Evolutionary conservation across 2,329 filamentous ascomycete species (phyloP).

Genomic region (Berkeleyomyces rouxiae): DNA sequence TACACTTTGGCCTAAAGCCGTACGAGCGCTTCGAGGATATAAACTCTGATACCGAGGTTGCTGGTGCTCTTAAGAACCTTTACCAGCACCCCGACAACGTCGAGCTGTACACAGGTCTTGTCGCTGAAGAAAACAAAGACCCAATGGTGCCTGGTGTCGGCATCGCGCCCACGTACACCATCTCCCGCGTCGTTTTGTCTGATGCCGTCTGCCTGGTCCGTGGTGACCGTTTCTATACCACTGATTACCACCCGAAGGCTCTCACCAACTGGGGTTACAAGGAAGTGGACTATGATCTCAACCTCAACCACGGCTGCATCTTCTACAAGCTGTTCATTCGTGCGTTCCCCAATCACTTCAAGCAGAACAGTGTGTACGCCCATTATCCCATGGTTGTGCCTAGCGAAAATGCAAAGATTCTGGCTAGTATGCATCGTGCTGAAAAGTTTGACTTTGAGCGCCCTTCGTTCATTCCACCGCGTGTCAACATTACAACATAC

Average conservation of each 20-base stretch:
- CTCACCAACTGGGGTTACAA: constrained; percentile 75
- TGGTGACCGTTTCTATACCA: constrained; percentile 63
- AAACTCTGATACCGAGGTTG: constrained; percentile 57
- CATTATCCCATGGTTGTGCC: constrained; percentile 62
- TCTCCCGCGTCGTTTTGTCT: constrained; percentile 58
- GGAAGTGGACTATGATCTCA: constrained; percentile 55
- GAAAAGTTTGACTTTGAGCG: constrained; percentile 53
- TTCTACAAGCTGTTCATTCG: constrained; percentile 72
- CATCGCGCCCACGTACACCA: constrained; percentile 59
- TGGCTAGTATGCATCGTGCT: constrained; percentile 48
- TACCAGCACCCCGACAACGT: constrained; percentile 68
- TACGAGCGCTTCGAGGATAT: constrained; percentile 71
- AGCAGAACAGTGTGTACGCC: constrained; percentile 61
- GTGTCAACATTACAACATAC: constrained; percentile 43
- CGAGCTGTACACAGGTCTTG: constrained; percentile 64
- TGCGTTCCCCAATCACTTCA: constrained; percentile 64
- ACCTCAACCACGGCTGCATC: constrained; percentile 63
- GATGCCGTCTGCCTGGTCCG: constrained; percentile 66
- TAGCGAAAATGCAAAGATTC: constrained; percentile 52
- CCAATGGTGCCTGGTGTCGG: constrained; percentile 61
- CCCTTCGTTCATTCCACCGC: constrained; percentile 34
- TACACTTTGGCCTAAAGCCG: constrained; percentile 61
- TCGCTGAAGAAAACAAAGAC: constrained; percentile 57
- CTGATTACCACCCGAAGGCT: constrained; percentile 56
- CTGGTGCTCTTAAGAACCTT: constrained; percentile 46